phyloP scores from a whole-genome alignment of 2,329 filamentous ascomycete species.

The Aureobasidium sp. region DNA sequence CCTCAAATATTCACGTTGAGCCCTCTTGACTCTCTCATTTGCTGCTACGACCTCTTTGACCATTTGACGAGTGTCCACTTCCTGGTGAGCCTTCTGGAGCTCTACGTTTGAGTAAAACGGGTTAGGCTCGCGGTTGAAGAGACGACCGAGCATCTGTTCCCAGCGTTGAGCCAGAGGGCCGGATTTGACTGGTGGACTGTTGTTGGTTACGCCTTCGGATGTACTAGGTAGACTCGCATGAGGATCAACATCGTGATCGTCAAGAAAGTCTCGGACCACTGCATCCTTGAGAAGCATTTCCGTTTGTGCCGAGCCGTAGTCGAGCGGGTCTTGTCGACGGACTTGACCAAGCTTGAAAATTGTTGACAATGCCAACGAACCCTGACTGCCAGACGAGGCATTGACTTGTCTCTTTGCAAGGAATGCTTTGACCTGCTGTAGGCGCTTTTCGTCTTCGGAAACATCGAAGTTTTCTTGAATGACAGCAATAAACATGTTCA shows the following conservation, averaged over 20 bases:
- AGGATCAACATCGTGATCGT: constrained; percentile 49
- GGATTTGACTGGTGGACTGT: background rate
- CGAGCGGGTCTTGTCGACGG: constrained; percentile 68
- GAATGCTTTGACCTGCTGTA: constrained; percentile 94
- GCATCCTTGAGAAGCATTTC: constrained; percentile 97
- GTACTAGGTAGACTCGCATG: background rate
- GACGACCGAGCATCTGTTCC: constrained; percentile 20
- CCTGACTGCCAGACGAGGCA: constrained; percentile 46
- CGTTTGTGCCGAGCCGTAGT: constrained; percentile 83
- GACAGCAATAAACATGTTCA: constrained; percentile 99
- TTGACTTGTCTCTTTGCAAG: constrained; percentile 83
- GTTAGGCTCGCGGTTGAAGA: constrained; percentile 60
- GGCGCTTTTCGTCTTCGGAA: constrained; percentile 92
- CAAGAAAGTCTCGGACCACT: constrained; percentile 87
- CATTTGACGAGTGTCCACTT: constrained; percentile 76
- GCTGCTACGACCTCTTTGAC: constrained; percentile 83
- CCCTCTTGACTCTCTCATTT: constrained; percentile 70
- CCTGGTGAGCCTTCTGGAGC: constrained; percentile 60
- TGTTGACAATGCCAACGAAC: constrained; percentile 62
- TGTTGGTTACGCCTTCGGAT: background rate
- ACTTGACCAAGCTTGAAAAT: constrained; percentile 55
- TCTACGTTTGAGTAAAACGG: constrained; percentile 86
- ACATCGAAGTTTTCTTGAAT: constrained; percentile 99
- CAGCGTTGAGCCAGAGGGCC: constrained; percentile 14
- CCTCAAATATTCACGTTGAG: constrained; percentile 81